Conservation (phyloP, 345 rosid species). For the Eucalyptus tenuipes region DNA sequence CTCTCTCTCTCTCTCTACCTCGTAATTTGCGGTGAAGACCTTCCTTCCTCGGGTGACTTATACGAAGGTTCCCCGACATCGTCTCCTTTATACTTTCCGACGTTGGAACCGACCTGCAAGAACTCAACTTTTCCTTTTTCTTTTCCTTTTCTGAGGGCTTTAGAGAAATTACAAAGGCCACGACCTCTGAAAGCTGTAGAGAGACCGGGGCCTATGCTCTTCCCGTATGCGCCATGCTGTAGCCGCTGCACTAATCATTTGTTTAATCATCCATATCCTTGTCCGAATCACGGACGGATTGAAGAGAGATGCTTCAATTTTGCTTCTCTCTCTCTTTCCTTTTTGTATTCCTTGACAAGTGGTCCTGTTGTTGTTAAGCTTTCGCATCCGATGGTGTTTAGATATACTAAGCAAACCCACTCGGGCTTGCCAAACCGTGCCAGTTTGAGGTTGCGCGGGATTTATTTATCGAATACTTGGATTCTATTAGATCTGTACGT, state of each 20-base stretch:
- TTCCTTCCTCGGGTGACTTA: background rate
- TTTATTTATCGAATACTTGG: too few relatives aligned
- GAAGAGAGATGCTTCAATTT: background rate
- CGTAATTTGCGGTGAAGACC: background rate
- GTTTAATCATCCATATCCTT: background rate
- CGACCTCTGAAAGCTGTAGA: too few relatives aligned
- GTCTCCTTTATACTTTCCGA: background rate
- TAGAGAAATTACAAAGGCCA: too few relatives aligned
- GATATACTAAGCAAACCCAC: too few relatives aligned
- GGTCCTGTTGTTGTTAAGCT: background rate
- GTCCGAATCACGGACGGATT: background rate
- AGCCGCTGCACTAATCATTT: background rate
- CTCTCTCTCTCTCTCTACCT: too few relatives aligned
- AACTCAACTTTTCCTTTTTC: background rate
- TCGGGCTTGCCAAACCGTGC: too few relatives aligned
- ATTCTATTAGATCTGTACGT: too few relatives aligned
- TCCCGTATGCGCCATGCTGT: background rate
- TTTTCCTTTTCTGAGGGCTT: background rate
- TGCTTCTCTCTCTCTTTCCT: background rate
- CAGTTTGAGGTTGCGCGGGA: too few relatives aligned
- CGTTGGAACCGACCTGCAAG: background rate
- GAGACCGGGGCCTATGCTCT: background rate
- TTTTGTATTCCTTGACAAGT: background rate
- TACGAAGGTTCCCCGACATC: background rate
- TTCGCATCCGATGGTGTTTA: background rate